Evolutionary conservation across 768 basidiomycete genomes (phyloP).

Genomic region (Tricholoma bakamatsutake): DNA sequence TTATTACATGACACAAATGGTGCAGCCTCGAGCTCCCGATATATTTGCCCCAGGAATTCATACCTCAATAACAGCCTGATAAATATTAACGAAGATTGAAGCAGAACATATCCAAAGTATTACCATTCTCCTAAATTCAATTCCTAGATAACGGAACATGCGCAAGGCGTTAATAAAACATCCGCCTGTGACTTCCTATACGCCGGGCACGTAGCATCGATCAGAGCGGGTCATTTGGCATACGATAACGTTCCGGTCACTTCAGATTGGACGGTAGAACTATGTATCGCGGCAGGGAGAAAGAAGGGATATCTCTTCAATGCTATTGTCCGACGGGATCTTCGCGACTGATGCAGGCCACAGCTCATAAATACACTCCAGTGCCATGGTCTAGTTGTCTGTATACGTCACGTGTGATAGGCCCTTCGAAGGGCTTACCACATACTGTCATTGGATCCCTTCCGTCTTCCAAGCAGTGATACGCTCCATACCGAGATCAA

Average conservation of each 20-base stretch:
- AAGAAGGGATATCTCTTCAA: not conserved
- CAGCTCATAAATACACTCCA: not conserved
- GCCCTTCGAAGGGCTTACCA: not conserved
- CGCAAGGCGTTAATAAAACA: not conserved
- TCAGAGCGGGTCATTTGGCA: not conserved
- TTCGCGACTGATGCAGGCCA: not conserved
- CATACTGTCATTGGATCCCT: not conserved
- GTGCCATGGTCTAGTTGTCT: not conserved
- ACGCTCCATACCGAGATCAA: not conserved
- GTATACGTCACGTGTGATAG: not conserved
- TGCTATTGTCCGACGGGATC: conserved; percentile 1
- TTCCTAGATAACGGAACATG: too few relatives aligned
- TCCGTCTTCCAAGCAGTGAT: not conserved
- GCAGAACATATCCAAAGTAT: too few relatives aligned
- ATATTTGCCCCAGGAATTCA: too few relatives aligned
- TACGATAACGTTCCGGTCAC: not conserved
- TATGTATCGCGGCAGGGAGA: not conserved
- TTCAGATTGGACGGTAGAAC: not conserved
- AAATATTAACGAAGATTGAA: too few relatives aligned
- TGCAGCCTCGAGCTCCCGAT: too few relatives aligned
- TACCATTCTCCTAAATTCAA: too few relatives aligned
- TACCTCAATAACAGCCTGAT: too few relatives aligned
- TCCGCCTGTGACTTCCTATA: not conserved
- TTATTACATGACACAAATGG: not conserved
- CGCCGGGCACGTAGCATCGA: not conserved